phyloP scores from a whole-genome alignment of 1,284 basidiomycete genomes.

The Trichosporon sp. region DNA sequence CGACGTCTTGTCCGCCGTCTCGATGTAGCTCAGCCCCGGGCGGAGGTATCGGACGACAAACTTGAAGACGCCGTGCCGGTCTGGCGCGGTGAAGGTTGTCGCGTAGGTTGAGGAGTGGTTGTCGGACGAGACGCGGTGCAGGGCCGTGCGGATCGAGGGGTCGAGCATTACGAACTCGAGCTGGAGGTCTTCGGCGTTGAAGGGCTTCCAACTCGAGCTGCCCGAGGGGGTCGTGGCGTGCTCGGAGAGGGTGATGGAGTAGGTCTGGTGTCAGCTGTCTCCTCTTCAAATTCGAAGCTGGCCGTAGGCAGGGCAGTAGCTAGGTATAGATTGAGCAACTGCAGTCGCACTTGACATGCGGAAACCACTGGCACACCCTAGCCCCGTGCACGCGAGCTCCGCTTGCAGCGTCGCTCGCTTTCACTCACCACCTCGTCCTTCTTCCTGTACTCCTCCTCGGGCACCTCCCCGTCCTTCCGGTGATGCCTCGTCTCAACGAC shows the following conservation, averaged over 20 bases:
- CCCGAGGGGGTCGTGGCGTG: slow-evolving; percentile 32
- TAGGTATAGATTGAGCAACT: too few relatives aligned
- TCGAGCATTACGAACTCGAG: slow-evolving; percentile 98
- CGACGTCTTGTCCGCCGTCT: slow-evolving; percentile 68
- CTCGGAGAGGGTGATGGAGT: slow-evolving; percentile 55
- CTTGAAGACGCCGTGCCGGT: slow-evolving; percentile 96
- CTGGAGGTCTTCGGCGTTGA: slow-evolving; percentile 69
- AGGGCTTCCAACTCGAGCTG: slow-evolving; percentile 60
- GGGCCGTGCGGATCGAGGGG: slow-evolving; percentile 74
- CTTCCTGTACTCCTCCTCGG: slow-evolving; percentile 67
- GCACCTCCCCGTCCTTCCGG: slow-evolving; percentile 56
- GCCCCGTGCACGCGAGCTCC: too few relatives aligned
- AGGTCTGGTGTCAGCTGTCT: slow-evolving; percentile 58
- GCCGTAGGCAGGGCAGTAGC: too few relatives aligned
- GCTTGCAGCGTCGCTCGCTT: too few relatives aligned
- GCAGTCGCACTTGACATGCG: too few relatives aligned
- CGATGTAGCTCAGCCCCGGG: slow-evolving; percentile 69
- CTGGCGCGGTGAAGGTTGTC: slow-evolving; percentile 76
- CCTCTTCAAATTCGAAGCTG: too few relatives aligned
- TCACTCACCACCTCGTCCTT: slow-evolving; percentile 75
- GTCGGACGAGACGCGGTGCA: slow-evolving; percentile 51
- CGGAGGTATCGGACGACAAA: slow-evolving; percentile 85
- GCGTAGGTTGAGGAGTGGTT: slow-evolving; percentile 55
- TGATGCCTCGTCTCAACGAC: slow-evolving; percentile 72
- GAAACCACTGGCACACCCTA: too few relatives aligned